Evolutionary conservation across 768 basidiomycete genomes (phyloP).

Genomic region (Steccherinum ochraceum): DNA sequence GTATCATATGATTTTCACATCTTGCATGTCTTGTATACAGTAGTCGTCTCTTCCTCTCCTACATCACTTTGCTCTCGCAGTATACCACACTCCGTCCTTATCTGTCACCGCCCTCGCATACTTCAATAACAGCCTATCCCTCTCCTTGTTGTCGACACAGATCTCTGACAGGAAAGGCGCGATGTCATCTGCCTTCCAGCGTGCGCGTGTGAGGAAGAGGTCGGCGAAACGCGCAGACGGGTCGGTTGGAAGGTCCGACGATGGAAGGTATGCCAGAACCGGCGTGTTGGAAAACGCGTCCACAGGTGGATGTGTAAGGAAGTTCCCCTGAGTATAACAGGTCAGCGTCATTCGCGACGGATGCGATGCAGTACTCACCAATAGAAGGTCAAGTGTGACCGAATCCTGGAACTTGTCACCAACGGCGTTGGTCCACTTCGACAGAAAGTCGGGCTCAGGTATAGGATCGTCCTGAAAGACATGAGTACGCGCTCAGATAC

Average conservation of each 20-base stretch:
- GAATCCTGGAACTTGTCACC: slow-evolving; percentile 69
- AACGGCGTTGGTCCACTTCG: slow-evolving; percentile 64
- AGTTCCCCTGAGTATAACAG: slow-evolving; percentile 56
- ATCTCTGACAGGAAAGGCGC: slow-evolving; percentile 77
- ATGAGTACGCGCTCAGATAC: not conserved
- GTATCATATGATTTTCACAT: not conserved
- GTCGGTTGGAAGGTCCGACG: slow-evolving; percentile 65
- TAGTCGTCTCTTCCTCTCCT: not conserved
- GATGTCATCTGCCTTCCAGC: slow-evolving; percentile 79
- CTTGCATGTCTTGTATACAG: not conserved
- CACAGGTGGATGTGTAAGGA: slow-evolving; percentile 40
- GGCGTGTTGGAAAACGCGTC: slow-evolving; percentile 24
- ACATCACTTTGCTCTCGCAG: slow-evolving; percentile 48
- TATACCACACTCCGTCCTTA: slow-evolving; percentile 65
- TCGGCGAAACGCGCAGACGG: slow-evolving; percentile 80
- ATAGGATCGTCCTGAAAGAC: slow-evolving; percentile 51
- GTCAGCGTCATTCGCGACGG: not conserved
- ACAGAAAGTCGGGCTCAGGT: slow-evolving; percentile 46
- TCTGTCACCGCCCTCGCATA: slow-evolving; percentile 77
- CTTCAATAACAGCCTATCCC: slow-evolving; percentile 84
- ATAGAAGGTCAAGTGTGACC: slow-evolving; percentile 62
- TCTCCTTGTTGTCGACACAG: slow-evolving; percentile 76
- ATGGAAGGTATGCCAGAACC: slow-evolving; percentile 68
- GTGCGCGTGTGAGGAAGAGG: slow-evolving; percentile 73
- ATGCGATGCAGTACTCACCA: slow-evolving; percentile 36